Base-by-base conservation (phyloP, 768 basidiomycete genomes). In the Podaxis carcinomalis region DNA sequence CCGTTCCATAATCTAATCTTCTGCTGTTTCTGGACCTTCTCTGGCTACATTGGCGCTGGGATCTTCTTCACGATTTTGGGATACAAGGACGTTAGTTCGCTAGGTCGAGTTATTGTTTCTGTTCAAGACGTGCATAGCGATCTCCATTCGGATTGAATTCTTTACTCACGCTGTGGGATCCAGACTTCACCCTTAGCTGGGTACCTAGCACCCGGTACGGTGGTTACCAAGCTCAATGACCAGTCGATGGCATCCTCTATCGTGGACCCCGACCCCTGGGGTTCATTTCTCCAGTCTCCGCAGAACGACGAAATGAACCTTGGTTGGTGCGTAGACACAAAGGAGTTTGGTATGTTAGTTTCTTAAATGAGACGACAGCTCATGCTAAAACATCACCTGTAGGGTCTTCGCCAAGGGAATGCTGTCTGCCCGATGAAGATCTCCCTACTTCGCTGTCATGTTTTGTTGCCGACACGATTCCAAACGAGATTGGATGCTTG, bases 1-100 rank as follows among this genome's bases (percentile, higher is more conserved):
- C 85, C 91, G 16, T 89, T 86, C 64, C 90, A 94, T 71, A 95
- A 94, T 67, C 68, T 92, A 10, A 60, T 86, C 4, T 76, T 87
- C 40, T 88, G 81, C 76, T 68, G 78, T 51, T 28, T 84, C 5
- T 73, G 89, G 16, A 62, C 76, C 2, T 64, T 72, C 5, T 56
- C 77, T 13, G 68, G 77, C n/a, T 73, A 73, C 59, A 39, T 73
- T 14, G 73, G 75, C 2, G 57, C 72, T 5, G 72, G 72, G 0
- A 58, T 68, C 37, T 58, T 74, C 9, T 68, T 74, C 1, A 71
- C 69, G 63, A 64, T 69, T 52, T 59, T 76, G 16, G 81, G 79
- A 4, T 93, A 90, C 68, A 71, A 66, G 21, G 83, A 92, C 67
- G 63, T 85, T 5, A 77, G 80, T 0, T 57, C 68, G 6, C 59